Percentiles rank a stretch among this genome's conserved stretches.
These are phyloP conservation scores for Fomitopsis pulvina DNA, from an alignment of 768 basidiomycete species.

Conservation along the genomic window DNA sequence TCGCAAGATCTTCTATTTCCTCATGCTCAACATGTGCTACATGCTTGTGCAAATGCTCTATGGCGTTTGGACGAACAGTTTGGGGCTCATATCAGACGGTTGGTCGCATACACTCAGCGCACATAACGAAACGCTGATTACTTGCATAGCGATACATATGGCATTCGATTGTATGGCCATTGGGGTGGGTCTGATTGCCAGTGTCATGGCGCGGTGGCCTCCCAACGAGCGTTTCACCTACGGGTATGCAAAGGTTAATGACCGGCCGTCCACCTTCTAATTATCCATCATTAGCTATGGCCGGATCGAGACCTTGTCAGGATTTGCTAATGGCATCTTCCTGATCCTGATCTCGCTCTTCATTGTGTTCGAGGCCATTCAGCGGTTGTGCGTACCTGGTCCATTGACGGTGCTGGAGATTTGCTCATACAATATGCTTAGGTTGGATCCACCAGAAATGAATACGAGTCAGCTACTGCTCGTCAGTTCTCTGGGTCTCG, in stretches of 20 bases:
- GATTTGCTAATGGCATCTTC: slow-evolving; percentile 97
- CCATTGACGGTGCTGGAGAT: neutral
- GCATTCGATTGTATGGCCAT: slow-evolving; percentile 99
- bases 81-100: slow-evolving; percentile 98
- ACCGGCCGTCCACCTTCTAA: neutral
- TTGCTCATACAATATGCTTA: slow-evolving; percentile 21
- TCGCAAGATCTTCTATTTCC: slow-evolving; percentile 93
- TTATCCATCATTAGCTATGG: slow-evolving; percentile 79
- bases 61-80: slow-evolving; percentile 95
- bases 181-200: slow-evolving; percentile 90
- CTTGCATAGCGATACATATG: slow-evolving; percentile 87
- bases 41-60: slow-evolving; percentile 98
- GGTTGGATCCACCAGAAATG: slow-evolving; percentile 95
- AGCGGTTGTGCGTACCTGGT: slow-evolving; percentile 61
- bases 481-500: slow-evolving; percentile 84
- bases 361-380: slow-evolving; percentile 96
- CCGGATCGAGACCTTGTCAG: slow-evolving; percentile 94
- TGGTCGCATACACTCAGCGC: neutral
- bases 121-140: neutral
- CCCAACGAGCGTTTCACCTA: slow-evolving; percentile 94
- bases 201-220: slow-evolving; percentile 97
- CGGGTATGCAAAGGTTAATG: slow-evolving; percentile 47
- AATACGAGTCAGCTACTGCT: slow-evolving; percentile 88
- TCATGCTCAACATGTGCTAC: slow-evolving; percentile 89
- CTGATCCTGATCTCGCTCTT: slow-evolving; percentile 92